phyloP scores from a whole-genome alignment of 208 protist species.

The Crithidia thermophila region DNA sequence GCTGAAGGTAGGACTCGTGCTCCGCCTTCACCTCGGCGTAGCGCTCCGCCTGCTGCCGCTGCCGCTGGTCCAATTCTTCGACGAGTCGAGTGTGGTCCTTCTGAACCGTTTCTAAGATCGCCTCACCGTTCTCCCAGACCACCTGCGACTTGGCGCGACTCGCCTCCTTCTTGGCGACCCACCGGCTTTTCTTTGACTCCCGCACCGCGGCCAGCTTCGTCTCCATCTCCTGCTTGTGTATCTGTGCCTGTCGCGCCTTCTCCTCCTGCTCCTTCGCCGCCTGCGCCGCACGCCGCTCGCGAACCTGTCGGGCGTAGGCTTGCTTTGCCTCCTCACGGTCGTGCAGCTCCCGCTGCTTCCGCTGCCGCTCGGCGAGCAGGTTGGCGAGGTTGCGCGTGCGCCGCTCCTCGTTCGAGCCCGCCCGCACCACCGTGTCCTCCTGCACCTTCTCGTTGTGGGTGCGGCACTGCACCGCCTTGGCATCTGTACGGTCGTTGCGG shows the following conservation, averaged over 20 bases:
- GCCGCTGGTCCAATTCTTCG: constrained; percentile 53
- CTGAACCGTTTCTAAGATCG: constrained; percentile 37
- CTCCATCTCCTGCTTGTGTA: constrained; percentile 47
- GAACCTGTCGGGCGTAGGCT: constrained; percentile 40
- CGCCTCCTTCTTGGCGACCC: constrained; percentile 37
- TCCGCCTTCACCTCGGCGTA: constrained; percentile 61
- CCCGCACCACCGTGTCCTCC: constrained; percentile 43
- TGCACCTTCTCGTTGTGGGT: constrained; percentile 46
- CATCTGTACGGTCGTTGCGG: constrained; percentile 49
- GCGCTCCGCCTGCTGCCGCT: constrained; percentile 52
- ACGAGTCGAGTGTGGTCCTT: constrained; percentile 58
- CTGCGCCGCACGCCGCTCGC: constrained; percentile 31
- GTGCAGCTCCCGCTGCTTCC: constrained; percentile 49
- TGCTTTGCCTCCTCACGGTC: constrained; percentile 41
- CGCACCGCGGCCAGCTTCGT: constrained; percentile 48
- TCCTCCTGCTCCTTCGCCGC: constrained; percentile 37
- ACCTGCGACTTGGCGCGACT: constrained; percentile 46
- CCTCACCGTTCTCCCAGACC: constrained; percentile 47
- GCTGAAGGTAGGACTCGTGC: constrained; percentile 47
- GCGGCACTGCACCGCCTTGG: constrained; percentile 42
- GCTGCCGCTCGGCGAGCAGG: constrained; percentile 50
- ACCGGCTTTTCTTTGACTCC: constrained; percentile 40
- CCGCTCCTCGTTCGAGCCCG: constrained; percentile 43
- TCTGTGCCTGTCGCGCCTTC: constrained; percentile 32
- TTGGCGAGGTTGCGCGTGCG: constrained; percentile 44